Percentiles rank a stretch among this genome's conserved stretches.
phyloP scores from a whole-genome alignment of 1,139 yeast genomes.

The Suhomyces taliae region DNA sequence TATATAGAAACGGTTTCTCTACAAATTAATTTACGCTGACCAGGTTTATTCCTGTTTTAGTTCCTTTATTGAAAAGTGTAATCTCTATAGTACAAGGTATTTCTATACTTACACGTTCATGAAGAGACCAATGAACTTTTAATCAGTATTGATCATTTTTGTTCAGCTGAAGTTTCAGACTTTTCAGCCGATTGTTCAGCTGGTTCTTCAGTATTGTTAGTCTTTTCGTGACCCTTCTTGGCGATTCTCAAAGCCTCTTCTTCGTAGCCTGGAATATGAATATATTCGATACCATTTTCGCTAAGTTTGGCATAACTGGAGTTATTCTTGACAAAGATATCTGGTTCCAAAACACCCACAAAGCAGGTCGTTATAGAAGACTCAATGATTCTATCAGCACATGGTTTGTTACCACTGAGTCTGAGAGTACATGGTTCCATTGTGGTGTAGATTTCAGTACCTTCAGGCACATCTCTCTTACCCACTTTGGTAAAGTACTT shows the following conservation, averaged over 20 bases:
- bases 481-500: conserved; percentile 56
- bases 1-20: neutral
- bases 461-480: conserved; percentile 56
- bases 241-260: conserved; percentile 74
- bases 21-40: too few species aligned
- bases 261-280: conserved; percentile 83
- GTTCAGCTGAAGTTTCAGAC: too few species aligned
- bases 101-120: too few species aligned
- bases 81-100: too few species aligned
- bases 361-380: conserved; percentile 62
- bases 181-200: conserved; percentile 17
- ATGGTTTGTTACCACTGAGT: conserved; percentile 86
- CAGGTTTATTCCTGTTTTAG: too few species aligned
- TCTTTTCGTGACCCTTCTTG: conserved; percentile 62
- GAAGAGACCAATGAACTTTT: too few species aligned
- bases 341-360: conserved; percentile 93
- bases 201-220: conserved; percentile 12
- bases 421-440: conserved; percentile 97
- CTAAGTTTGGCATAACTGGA: conserved; percentile 58
- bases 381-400: conserved; percentile 73
- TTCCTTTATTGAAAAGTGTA: too few species aligned
- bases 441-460: conserved; percentile 85
- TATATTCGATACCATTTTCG: conserved; percentile 62
- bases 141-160: too few species aligned
- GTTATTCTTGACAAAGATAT: conserved; percentile 79